A percentile compares a stretch with the other conserved stretches of the same genome.
phyloP scores from a whole-genome alignment of 2,329 filamentous ascomycete species.

The Claviceps sorghi region DNA sequence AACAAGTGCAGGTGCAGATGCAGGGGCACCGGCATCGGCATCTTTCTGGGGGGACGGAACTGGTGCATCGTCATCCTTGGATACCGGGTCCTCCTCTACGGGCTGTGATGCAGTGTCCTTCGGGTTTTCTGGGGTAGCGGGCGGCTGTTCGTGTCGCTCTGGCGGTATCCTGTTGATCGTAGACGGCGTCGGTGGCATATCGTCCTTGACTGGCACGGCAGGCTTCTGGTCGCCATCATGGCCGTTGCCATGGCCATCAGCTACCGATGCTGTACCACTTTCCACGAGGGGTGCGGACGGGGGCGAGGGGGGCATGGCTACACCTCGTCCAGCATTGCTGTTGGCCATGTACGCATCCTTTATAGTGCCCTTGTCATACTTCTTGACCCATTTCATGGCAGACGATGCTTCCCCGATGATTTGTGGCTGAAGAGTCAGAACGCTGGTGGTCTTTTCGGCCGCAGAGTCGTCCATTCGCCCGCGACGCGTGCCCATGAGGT shows the following conservation, averaged over 20 bases:
- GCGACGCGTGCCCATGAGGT: conserved; percentile 27
- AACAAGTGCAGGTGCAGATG: neutral
- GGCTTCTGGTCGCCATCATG: conserved; percentile 7
- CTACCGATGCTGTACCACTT: conserved; percentile 7
- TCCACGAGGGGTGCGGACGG: conserved; percentile 19
- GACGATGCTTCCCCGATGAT: conserved; percentile 78
- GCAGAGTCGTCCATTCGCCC: conserved; percentile 42
- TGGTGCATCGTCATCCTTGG: neutral
- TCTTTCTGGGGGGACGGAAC: conserved; percentile 14
- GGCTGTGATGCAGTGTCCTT: neutral
- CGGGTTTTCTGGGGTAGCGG: neutral
- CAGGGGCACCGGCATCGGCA: neutral
- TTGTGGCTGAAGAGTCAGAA: conserved; percentile 73
- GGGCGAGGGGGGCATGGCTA: conserved; percentile 18
- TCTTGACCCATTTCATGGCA: conserved; percentile 92
- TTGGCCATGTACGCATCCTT: conserved; percentile 76
- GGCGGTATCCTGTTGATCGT: neutral
- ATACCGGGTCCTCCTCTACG: neutral
- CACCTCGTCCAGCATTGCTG: conserved; percentile 53
- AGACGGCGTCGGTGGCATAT: conserved; percentile 6
- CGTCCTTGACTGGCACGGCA: conserved; percentile 28
- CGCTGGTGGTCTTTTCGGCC: conserved; percentile 70
- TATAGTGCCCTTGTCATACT: conserved; percentile 82
- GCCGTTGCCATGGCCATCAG: conserved; percentile 4
- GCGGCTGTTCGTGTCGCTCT: neutral